phyloP scores from a whole-genome alignment of 2,329 filamentous ascomycete species.

The Blastomyces parvus region DNA sequence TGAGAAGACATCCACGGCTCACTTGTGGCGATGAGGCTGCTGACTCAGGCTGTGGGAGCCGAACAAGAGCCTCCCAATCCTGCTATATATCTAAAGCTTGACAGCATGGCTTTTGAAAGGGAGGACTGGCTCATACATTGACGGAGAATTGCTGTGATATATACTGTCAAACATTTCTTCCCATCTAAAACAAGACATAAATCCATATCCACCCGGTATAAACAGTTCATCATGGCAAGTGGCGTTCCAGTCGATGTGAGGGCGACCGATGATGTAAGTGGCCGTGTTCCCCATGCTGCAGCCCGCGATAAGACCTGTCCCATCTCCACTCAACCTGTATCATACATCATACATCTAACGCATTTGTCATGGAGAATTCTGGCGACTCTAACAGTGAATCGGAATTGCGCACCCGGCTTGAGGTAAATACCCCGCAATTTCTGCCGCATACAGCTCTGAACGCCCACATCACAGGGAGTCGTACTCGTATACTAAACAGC shows the following conservation, averaged over 20 bases:
- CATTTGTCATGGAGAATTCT: conserved; percentile 18
- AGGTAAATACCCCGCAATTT: conserved; percentile 21
- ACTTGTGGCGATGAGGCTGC: background rate
- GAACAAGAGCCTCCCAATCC: no score
- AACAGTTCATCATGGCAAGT: background rate
- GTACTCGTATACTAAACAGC: conserved; percentile 4
- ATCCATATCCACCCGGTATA: background rate
- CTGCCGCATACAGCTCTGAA: background rate
- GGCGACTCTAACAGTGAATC: conserved; percentile 28
- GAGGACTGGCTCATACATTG: background rate
- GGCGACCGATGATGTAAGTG: conserved; percentile 2
- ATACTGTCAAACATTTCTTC: background rate
- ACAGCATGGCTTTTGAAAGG: background rate
- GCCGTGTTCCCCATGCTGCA: background rate
- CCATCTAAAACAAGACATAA: background rate
- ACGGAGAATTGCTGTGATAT: background rate
- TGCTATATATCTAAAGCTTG: background rate
- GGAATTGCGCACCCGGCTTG: conserved; percentile 26
- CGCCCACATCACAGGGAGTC: background rate
- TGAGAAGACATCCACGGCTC: background rate
- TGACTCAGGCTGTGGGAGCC: background rate
- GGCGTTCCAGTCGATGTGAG: conserved; percentile 3
- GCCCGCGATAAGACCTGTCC: background rate
- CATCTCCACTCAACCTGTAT: background rate
- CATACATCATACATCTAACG: background rate